These are phyloP conservation scores for Acacia pycnantha DNA, from an alignment of 331 rosid genomes.

Conservation along the genomic window DNA sequence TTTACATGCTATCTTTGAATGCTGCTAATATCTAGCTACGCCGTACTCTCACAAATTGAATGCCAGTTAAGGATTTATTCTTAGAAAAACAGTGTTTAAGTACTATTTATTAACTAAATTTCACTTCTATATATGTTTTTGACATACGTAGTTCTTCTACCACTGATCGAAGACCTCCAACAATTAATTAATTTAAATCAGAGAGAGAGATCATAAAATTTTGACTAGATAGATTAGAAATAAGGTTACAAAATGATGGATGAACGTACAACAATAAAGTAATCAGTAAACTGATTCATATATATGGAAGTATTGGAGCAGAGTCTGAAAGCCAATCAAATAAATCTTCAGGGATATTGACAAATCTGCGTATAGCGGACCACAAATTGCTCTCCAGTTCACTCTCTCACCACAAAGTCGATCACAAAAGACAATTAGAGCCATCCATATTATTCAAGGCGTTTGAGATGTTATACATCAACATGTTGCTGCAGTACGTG, in stretches of 20 bases:
- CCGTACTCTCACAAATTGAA: neutral
- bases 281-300: neutral
- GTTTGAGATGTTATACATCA: slow-evolving; percentile 48
- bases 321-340: neutral
- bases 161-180: no score
- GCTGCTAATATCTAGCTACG: neutral
- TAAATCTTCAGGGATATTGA: neutral
- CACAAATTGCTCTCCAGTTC: slow-evolving; percentile 19
- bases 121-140: neutral
- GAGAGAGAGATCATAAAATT: neutral
- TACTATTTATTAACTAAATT: neutral
- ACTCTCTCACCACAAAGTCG: neutral
- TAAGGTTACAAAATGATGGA: neutral
- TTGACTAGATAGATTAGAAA: neutral
- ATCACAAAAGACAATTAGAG: slow-evolving; percentile 34
- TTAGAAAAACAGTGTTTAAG: neutral
- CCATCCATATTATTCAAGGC: slow-evolving; percentile 34
- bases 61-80: neutral
- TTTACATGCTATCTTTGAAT: neutral
- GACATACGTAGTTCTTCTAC: neutral
- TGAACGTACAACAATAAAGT: neutral
- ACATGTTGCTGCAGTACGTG: slow-evolving; percentile 46
- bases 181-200: no score
- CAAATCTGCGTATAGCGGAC: neutral
- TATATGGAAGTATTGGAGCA: neutral